Evolutionary conservation across 2,329 filamentous ascomycete genomes (phyloP).

Genomic region (Verticillium klebahnii): DNA sequence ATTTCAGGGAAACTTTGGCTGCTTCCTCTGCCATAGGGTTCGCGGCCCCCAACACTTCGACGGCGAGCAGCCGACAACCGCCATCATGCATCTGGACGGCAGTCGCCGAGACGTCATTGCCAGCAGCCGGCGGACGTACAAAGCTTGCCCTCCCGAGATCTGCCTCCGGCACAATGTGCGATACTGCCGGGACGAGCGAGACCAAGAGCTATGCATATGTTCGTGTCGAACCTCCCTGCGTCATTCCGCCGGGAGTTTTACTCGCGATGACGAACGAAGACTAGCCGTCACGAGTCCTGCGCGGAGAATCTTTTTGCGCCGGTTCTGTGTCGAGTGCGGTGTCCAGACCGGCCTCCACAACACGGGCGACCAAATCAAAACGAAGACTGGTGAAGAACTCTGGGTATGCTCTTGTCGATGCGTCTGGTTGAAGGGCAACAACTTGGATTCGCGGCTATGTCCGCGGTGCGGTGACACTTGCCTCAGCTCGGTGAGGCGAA

Average conservation of each 20-base stretch:
- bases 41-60: conserved; percentile 33
- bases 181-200: neutral
- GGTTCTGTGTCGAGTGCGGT: conserved; percentile 5
- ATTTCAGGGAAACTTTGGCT: conserved; percentile 22
- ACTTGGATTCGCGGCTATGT: neutral
- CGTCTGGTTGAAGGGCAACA: neutral
- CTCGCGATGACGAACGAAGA: neutral
- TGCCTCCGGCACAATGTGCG: neutral
- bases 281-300: neutral
- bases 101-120: neutral
- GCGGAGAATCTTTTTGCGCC: neutral
- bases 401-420: conserved; percentile 4
- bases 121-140: neutral
- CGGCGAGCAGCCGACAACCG: conserved; percentile 25
- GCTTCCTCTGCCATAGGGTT: conserved; percentile 32
- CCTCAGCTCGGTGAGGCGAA: neutral
- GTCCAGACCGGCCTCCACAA: neutral
- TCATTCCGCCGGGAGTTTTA: neutral
- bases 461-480: neutral
- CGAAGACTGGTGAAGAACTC: neutral
- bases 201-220: neutral
- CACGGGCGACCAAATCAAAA: conserved; percentile 3
- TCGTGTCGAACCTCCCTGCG: neutral
- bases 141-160: neutral
- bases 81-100: conserved; percentile 1